These are phyloP conservation scores for Sordariomycetes sp. DNA, from an alignment of 2,329 filamentous ascomycete genomes.

Conservation along the genomic window DNA sequence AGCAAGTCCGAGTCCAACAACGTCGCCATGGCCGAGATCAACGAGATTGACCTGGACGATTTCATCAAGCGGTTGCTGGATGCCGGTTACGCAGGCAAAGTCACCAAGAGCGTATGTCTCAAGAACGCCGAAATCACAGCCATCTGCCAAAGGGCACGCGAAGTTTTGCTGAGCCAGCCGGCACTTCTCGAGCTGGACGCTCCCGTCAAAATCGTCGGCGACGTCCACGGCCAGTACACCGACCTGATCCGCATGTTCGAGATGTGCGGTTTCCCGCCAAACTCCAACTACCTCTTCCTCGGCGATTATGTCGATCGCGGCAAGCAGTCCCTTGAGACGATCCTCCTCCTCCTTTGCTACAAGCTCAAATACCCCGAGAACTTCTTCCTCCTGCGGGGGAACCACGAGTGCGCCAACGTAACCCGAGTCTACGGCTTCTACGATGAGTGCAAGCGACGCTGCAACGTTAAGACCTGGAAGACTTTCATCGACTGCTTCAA, in stretches of 20 bases:
- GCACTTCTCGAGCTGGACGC: slow-evolving; percentile 86
- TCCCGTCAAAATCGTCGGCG: slow-evolving; percentile 95
- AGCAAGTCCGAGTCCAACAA: slow-evolving; percentile 30
- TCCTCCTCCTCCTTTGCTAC: slow-evolving; percentile 85
- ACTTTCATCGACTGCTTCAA: slow-evolving; percentile 97
- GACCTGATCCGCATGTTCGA: slow-evolving; percentile 96
- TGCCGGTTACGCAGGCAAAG: slow-evolving; percentile 90
- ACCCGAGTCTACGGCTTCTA: slow-evolving; percentile 96
- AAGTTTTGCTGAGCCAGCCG: slow-evolving; percentile 85
- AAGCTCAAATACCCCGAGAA: slow-evolving; percentile 97
- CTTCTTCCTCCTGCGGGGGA: slow-evolving; percentile 89
- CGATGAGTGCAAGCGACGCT: slow-evolving; percentile 93
- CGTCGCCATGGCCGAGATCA: slow-evolving; percentile 84
- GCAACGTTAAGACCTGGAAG: slow-evolving; percentile 97
- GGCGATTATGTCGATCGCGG: slow-evolving; percentile 95
- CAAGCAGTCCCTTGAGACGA: slow-evolving; percentile 93
- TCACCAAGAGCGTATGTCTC: slow-evolving; percentile 93
- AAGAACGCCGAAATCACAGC: slow-evolving; percentile 97
- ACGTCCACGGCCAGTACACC: slow-evolving; percentile 94
- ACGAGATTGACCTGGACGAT: slow-evolving; percentile 89
- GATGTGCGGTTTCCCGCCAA: slow-evolving; percentile 94
- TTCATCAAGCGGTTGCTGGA: slow-evolving; percentile 93
- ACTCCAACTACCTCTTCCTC: slow-evolving; percentile 85
- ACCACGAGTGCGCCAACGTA: slow-evolving; percentile 95
- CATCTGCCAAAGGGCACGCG: slow-evolving; percentile 81